phyloP scores from a whole-genome alignment of 306 rosid species.

The Cicer arietinum region DNA sequence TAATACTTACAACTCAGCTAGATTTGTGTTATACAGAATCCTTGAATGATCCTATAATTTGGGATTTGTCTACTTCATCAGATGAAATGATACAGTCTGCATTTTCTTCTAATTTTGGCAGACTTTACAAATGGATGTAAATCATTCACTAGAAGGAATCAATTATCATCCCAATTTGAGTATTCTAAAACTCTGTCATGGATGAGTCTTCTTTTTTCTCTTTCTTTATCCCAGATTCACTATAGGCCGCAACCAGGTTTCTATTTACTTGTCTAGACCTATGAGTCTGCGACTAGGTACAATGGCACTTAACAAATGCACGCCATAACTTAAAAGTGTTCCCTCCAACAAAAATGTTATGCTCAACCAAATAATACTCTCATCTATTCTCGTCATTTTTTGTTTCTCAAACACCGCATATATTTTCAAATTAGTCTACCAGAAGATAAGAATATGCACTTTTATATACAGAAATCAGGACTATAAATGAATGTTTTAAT shows the following conservation, averaged over 20 bases:
- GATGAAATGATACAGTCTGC: background rate
- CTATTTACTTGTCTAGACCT: background rate
- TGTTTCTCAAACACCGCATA: constrained; percentile 2
- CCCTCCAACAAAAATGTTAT: background rate
- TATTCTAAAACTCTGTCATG: background rate
- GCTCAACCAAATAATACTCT: background rate
- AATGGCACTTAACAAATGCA: background rate
- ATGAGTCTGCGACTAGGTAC: background rate
- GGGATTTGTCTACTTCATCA: background rate
- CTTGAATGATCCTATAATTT: background rate
- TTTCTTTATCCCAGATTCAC: no score
- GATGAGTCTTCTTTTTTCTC: background rate
- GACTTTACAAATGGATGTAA: background rate
- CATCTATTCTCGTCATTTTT: background rate
- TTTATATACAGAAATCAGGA: background rate
- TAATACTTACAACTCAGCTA: background rate
- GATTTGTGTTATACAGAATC: background rate
- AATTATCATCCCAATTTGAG: background rate
- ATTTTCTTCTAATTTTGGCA: background rate
- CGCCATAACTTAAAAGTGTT: background rate
- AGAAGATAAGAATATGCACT: constrained; percentile 3
- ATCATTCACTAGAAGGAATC: no score
- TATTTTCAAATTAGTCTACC: constrained; percentile 7
- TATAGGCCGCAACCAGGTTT: background rate
- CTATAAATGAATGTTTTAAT: background rate